Conservation (phyloP, 1,284 basidiomycete species). For the Garcileccinum viscosum region DNA sequence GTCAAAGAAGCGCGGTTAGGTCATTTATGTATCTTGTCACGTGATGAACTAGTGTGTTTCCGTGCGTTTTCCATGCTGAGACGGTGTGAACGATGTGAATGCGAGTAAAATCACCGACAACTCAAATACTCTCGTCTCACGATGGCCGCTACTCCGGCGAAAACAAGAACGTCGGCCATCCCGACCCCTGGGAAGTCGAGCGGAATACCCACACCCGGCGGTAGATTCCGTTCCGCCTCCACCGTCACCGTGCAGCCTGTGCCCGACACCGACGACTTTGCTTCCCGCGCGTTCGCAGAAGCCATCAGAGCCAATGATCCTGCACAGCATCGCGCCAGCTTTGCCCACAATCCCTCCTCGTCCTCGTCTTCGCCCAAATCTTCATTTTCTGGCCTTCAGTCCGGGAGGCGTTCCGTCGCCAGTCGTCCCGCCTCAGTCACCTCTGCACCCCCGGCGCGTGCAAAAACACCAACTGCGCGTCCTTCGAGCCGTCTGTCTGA, state of each 20-base stretch:
- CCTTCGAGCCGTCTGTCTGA: constrained; percentile 72
- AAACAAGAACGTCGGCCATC: constrained; percentile 59
- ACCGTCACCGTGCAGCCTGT: constrained; percentile 46
- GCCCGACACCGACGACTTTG: constrained; percentile 54
- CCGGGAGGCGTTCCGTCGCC: constrained; percentile 48
- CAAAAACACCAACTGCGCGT: constrained; percentile 61
- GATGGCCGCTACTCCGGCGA: constrained; percentile 58
- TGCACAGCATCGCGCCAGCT: constrained; percentile 60
- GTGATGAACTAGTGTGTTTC: constrained; percentile 18
- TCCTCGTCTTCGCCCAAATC: constrained; percentile 55
- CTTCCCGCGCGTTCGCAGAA: constrained; percentile 72
- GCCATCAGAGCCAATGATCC: constrained; percentile 82
- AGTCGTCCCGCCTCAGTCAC: constrained; percentile 57
- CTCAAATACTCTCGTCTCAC: background rate
- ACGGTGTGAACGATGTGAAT: background rate
- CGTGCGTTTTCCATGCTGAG: background rate
- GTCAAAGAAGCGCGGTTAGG: constrained; percentile 88
- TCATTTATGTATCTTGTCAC: constrained; percentile 24
- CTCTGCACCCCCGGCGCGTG: constrained; percentile 48
- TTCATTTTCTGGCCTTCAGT: constrained; percentile 33
- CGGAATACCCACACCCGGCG: constrained; percentile 71
- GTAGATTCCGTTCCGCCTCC: constrained; percentile 68
- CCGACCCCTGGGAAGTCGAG: constrained; percentile 63
- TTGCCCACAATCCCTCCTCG: constrained; percentile 48
- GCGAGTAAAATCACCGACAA: background rate